Percentiles rank a stretch among this genome's conserved stretches.
These are phyloP conservation scores for Sclerotinia trifoliorum DNA, from an alignment of 2,329 filamentous ascomycete genomes.

Conservation along the genomic window DNA sequence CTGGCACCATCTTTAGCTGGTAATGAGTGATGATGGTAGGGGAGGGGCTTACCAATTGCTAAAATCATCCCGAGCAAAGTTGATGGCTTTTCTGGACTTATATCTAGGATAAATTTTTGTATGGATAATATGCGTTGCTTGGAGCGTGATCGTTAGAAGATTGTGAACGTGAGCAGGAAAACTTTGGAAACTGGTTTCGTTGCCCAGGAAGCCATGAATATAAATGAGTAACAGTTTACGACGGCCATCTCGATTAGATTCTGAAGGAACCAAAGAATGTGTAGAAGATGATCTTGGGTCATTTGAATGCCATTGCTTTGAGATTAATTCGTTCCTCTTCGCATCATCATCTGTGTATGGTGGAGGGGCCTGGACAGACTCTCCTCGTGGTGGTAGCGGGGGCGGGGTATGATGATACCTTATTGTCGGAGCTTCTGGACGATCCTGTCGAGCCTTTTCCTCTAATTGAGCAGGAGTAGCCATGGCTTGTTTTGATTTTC, in stretches of 20 bases:
- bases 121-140: constrained; percentile 75
- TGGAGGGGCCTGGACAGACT: constrained; percentile 33
- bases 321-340: constrained; percentile 35
- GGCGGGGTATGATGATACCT: constrained; percentile 27
- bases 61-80: constrained; percentile 77
- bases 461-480: constrained; percentile 32
- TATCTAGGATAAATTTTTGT: constrained; percentile 84
- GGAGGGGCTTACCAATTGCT: constrained; percentile 61
- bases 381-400: constrained; percentile 35
- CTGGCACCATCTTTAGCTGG: constrained; percentile 40
- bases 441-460: constrained; percentile 29
- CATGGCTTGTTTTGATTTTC: constrained; percentile 13
- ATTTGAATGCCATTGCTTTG: constrained; percentile 39
- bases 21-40: constrained; percentile 18
- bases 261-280: constrained; percentile 38
- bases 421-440: constrained; percentile 19
- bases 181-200: constrained; percentile 80
- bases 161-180: constrained; percentile 87
- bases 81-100: constrained; percentile 69
- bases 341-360: constrained; percentile 36
- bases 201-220: constrained; percentile 88
- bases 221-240: constrained; percentile 72
- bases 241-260: constrained; percentile 40
- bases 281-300: constrained; percentile 40
- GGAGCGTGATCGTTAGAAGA: constrained; percentile 63